A percentile compares a stretch with the other conserved stretches of the same genome.
Conservation (phyloP, 352 stramenopile species). For the Pythium dissimile region DNA sequence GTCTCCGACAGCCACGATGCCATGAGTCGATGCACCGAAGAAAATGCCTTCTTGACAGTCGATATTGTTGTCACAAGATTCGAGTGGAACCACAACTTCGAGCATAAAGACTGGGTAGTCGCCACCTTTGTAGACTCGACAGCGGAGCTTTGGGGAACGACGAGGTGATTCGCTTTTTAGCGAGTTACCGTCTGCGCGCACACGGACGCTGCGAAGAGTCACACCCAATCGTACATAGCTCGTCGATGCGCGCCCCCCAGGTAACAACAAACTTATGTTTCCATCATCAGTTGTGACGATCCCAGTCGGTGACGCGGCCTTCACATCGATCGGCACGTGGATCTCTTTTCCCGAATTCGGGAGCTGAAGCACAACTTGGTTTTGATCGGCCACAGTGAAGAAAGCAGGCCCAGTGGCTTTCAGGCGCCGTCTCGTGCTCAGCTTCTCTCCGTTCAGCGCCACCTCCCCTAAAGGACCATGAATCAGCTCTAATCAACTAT, state of each 20-base stretch:
- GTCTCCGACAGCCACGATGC: constrained; percentile 25
- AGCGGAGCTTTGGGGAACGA: constrained; percentile 9
- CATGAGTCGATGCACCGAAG: constrained; percentile 35
- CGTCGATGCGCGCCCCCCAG: not conserved
- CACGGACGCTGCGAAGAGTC: constrained; percentile 1
- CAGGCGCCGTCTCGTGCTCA: constrained; percentile 4
- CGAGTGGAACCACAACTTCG: constrained; percentile 32
- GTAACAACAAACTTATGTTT: not conserved
- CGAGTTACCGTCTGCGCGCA: not conserved
- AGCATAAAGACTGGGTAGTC: constrained; percentile 16
- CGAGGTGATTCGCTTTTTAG: not conserved
- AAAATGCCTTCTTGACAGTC: constrained; percentile 46
- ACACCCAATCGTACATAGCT: constrained; percentile 7
- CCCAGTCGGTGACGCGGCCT: not conserved
- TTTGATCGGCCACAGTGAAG: not conserved
- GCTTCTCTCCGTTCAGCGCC: constrained; percentile 48
- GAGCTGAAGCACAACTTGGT: not conserved
- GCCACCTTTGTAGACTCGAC: constrained; percentile 11
- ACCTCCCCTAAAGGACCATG: constrained; percentile 39
- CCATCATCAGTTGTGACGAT: not conserved
- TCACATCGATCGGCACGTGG: constrained; percentile 1
- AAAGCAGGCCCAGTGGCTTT: not conserved
- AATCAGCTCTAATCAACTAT: no score
- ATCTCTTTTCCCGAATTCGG: not conserved
- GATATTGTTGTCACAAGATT: constrained; percentile 28